Conservation (phyloP, 2,329 filamentous ascomycete species). For the Fonsecaea nubica region DNA sequence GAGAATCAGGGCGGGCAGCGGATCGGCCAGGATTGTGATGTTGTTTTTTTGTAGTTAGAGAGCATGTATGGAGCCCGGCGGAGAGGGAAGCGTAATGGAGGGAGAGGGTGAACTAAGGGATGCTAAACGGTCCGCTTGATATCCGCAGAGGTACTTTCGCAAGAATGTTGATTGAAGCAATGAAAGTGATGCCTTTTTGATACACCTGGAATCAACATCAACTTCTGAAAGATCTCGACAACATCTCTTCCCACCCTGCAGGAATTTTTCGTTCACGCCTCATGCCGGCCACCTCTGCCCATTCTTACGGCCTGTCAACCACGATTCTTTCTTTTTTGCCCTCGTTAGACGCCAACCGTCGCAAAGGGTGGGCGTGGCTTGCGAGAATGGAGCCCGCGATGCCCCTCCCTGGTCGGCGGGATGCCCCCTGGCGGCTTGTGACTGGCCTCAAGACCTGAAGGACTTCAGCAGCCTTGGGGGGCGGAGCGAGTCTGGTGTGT, state of each 20-base stretch:
- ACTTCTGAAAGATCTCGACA: neutral
- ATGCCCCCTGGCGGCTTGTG: constrained; percentile 22
- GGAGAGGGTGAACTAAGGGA: constrained; percentile 1
- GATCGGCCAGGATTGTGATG: constrained; percentile 29
- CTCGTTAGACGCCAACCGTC: constrained; percentile 20
- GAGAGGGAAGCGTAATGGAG: constrained; percentile 7
- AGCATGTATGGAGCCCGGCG: constrained; percentile 18
- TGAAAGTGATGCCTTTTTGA: neutral
- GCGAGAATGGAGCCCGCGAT: constrained; percentile 13
- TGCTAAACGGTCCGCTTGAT: constrained; percentile 25
- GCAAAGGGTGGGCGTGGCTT: constrained; percentile 23
- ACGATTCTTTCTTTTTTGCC: constrained; percentile 13
- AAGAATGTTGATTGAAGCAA: neutral
- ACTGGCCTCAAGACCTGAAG: constrained; percentile 16
- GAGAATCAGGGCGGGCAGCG: constrained; percentile 21
- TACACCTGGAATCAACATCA: neutral
- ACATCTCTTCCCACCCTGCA: constrained; percentile 4
- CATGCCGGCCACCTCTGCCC: constrained; percentile 16
- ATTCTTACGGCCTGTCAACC: constrained; percentile 24
- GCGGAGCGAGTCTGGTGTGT: constrained; percentile 31
- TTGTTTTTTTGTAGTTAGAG: constrained; percentile 22
- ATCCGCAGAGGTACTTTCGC: constrained; percentile 23
- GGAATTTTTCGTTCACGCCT: constrained; percentile 13
- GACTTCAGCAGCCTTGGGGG: constrained; percentile 27
- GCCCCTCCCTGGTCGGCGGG: constrained; percentile 16